Percentiles rank a stretch among this genome's conserved stretches.
Conservation (phyloP, 2,329 filamentous ascomycete genomes). For the Neofusicoccum umdonicola region DNA sequence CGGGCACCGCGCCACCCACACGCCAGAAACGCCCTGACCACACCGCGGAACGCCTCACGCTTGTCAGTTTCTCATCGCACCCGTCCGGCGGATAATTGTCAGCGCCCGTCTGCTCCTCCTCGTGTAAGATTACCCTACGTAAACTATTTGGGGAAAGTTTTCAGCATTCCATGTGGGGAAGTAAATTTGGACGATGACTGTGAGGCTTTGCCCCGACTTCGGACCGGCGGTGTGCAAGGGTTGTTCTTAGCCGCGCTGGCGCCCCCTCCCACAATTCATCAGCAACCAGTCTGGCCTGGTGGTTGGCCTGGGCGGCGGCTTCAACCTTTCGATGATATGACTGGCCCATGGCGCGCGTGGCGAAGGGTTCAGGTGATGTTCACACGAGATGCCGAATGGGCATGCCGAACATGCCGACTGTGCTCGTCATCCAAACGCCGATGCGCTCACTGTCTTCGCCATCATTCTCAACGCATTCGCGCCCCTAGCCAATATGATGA, state of each 20-base stretch:
- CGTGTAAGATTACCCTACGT: background rate
- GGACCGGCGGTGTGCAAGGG: background rate
- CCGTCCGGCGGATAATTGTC: no score
- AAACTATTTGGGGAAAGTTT: background rate
- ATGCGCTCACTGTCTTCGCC: background rate
- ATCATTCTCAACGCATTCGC: background rate
- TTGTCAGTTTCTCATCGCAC: no score
- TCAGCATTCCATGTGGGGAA: background rate
- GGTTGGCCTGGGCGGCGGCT: background rate
- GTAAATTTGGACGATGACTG: background rate
- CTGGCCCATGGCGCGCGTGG: background rate
- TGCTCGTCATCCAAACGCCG: background rate
- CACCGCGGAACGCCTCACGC: no score
- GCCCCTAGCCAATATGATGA: background rate
- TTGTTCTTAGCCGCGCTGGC: background rate
- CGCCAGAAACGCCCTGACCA: no score
- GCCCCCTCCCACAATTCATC: background rate
- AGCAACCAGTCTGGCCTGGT: slow-evolving; percentile 1
- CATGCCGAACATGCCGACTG: slow-evolving; percentile 15
- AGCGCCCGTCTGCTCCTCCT: no score
- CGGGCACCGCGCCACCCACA: no score
- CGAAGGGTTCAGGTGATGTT: slow-evolving; percentile 8
- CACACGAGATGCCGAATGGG: background rate
- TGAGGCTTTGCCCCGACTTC: background rate
- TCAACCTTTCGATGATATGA: background rate